Evolutionary conservation across 495 filamentous ascomycete species (phyloP).

Genomic region (Aspergillus funiculosus): DNA sequence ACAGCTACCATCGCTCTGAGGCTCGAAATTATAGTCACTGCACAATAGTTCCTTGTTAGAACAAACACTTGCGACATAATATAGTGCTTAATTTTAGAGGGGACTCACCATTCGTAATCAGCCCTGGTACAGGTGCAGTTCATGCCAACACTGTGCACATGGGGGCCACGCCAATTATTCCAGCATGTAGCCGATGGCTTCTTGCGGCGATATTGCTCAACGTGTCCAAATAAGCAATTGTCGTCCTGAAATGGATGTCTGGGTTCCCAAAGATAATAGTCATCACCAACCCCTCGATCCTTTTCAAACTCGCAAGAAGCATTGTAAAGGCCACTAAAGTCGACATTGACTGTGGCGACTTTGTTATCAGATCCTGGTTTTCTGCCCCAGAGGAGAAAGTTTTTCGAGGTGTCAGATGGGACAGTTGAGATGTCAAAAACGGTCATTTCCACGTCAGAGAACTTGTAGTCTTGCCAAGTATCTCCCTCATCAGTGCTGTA

Average conservation of each 20-base stretch:
- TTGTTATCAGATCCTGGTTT: constrained; percentile 40
- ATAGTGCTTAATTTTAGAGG: too few relatives aligned
- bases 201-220: constrained; percentile 86
- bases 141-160: constrained; percentile 51
- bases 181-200: constrained; percentile 65
- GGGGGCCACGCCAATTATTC: constrained; percentile 68
- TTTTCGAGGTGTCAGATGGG: constrained; percentile 79
- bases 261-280: constrained; percentile 82
- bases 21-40: constrained; percentile 93
- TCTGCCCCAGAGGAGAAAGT: constrained; percentile 83
- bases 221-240: constrained; percentile 88
- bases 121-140: constrained; percentile 77
- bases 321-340: constrained; percentile 75
- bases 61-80: background rate
- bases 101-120: constrained; percentile 89
- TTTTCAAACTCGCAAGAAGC: constrained; percentile 64
- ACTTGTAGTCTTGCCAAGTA: constrained; percentile 68
- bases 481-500: constrained; percentile 77
- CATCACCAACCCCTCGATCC: constrained; percentile 54
- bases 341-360: constrained; percentile 68
- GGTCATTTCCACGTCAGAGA: constrained; percentile 60
- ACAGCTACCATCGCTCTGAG: constrained; percentile 68
- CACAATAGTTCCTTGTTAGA: background rate
- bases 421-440: constrained; percentile 79
- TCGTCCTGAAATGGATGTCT: constrained; percentile 66